A percentile compares a stretch with the other conserved stretches of the same genome.
Conservation (phyloP, 129 eudicot genomes). For the Flaveria brownii region DNA sequence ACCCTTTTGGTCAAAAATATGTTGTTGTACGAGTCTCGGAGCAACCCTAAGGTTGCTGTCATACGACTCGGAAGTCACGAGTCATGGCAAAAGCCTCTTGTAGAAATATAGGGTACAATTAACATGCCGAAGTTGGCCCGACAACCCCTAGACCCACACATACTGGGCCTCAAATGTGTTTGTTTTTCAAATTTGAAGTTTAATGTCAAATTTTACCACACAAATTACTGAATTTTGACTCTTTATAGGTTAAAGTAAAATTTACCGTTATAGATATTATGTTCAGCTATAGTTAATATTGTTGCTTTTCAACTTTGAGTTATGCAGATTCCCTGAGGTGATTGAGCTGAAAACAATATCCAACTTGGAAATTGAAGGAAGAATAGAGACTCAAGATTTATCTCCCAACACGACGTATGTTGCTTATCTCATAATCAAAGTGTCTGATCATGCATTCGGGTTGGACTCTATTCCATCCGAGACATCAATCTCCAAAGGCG, state of each 20-base stretch:
- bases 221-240: too few relatives aligned
- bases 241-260: neutral
- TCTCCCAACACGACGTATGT: slow-evolving; percentile 56
- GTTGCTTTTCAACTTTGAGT: neutral
- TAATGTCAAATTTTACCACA: too few relatives aligned
- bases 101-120: too few relatives aligned
- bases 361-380: slow-evolving; percentile 51
- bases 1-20: neutral
- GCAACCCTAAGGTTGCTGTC: too few relatives aligned
- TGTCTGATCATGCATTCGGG: slow-evolving; percentile 47
- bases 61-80: too few relatives aligned
- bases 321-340: slow-evolving; percentile 54
- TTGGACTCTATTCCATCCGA: slow-evolving; percentile 58
- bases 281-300: neutral
- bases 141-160: too few relatives aligned
- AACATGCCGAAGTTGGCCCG: too few relatives aligned
- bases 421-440: slow-evolving; percentile 49
- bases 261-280: neutral
- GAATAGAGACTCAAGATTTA: slow-evolving; percentile 38
- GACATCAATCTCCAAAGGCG: slow-evolving; percentile 30
- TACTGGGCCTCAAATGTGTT: too few relatives aligned
- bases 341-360: slow-evolving; percentile 51
- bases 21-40: too few relatives aligned
- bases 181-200: too few relatives aligned
- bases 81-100: too few relatives aligned